Evolutionary conservation across 768 basidiomycete species (phyloP).

Genomic region (Kwoniella dendrophila): DNA sequence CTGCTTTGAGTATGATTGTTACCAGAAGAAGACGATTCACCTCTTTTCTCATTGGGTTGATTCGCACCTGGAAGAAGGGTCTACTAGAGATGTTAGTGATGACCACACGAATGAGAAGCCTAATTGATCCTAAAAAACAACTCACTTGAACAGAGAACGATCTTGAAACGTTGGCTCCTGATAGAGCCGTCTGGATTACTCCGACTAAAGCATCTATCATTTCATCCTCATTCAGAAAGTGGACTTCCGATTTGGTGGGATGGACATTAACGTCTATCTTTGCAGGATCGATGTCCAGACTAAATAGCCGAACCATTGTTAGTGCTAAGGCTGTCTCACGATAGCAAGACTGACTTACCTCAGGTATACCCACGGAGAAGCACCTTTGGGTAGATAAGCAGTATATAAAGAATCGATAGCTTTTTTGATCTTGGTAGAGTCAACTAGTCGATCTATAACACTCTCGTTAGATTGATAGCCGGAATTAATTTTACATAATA

Average conservation of each 20-base stretch:
- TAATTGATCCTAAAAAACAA: neutral
- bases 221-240: slow-evolving; percentile 86
- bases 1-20: neutral
- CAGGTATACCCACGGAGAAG: slow-evolving; percentile 87
- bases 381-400: slow-evolving; percentile 82
- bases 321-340: too few species aligned
- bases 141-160: slow-evolving; percentile 59
- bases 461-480: neutral
- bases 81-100: slow-evolving; percentile 34
- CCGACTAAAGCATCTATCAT: slow-evolving; percentile 78
- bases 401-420: slow-evolving; percentile 85
- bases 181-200: slow-evolving; percentile 67
- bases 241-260: slow-evolving; percentile 92
- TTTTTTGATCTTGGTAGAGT: slow-evolving; percentile 80
- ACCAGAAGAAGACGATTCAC: slow-evolving; percentile 20
- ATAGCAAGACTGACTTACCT: slow-evolving; percentile 63
- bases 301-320: slow-evolving; percentile 50
- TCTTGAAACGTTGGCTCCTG: slow-evolving; percentile 58
- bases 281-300: slow-evolving; percentile 78
- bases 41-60: slow-evolving; percentile 28
- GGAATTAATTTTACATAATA: neutral
- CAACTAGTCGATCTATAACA: slow-evolving; percentile 79
- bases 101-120: neutral
- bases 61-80: slow-evolving; percentile 52
- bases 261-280: slow-evolving; percentile 97